Conservation (phyloP, 805 yeast genomes). For the Metschnikowia santaceciliae region DNA sequence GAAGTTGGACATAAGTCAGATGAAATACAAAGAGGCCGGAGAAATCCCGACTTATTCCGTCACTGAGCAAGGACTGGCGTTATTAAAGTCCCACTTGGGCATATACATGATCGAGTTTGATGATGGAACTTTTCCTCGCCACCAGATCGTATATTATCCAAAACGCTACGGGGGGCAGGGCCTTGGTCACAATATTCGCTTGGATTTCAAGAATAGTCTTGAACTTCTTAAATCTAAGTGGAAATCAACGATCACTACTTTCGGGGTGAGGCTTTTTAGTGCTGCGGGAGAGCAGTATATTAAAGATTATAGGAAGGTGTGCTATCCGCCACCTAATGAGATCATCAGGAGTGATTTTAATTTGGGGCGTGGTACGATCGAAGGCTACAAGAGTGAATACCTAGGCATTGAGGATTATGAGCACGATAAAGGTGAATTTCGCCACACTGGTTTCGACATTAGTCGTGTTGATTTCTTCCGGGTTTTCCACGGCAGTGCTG, state of each 20-base stretch:
- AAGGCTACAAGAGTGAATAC: constrained; percentile 36
- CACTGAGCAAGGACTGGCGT: constrained; percentile 20
- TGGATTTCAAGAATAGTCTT: constrained; percentile 45
- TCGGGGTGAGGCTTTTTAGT: constrained; percentile 52
- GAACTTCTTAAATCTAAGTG: constrained; percentile 26
- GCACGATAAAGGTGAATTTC: constrained; percentile 15
- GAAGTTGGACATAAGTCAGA: constrained; percentile 32
- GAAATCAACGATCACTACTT: constrained; percentile 25
- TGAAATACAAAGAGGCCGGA: constrained; percentile 9
- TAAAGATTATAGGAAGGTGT: constrained; percentile 40
- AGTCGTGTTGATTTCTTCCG: constrained; percentile 48
- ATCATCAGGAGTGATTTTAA: constrained; percentile 38
- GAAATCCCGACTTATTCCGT: constrained; percentile 23
- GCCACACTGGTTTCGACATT: constrained; percentile 29
- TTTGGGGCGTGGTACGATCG: constrained; percentile 34
- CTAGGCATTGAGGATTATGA: constrained; percentile 21
- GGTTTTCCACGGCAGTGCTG: constrained; percentile 68
- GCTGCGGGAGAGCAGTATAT: constrained; percentile 62
- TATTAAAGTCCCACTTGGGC: constrained; percentile 58
- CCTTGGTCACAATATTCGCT: constrained; percentile 46
- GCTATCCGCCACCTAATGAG: constrained; percentile 16
- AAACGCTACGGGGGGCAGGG: constrained; percentile 55
- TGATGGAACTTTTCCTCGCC: constrained; percentile 52
- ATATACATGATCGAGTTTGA: constrained; percentile 72
- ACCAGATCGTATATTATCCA: constrained; percentile 61